Base-by-base conservation (phyloP, 2,329 filamentous ascomycete genomes). In the Falciphora oryzae region DNA sequence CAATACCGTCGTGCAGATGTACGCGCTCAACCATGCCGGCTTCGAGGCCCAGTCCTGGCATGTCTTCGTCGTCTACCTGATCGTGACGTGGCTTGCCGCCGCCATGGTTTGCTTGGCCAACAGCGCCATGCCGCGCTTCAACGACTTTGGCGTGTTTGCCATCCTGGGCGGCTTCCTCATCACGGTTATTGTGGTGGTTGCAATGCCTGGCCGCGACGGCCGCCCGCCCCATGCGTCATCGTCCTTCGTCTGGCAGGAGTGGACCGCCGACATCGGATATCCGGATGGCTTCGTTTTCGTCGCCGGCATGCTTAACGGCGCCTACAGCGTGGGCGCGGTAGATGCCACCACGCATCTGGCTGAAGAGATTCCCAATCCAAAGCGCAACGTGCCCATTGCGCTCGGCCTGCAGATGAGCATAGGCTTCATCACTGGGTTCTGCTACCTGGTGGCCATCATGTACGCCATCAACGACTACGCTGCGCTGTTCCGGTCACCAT, bases 261-360 rank as follows among this genome's bases (percentile, higher is more conserved):
- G 78, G 78, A 68, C 69, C 14, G 74, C 75, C 28, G 68, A 73
- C 44, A 75, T 78, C 59, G 78, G 78, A 22, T 80, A 79, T 59
- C 73, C 75, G 0, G 68, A 78, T 38, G 77, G 77, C 0, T 77
- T 80, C 64, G 77, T 79, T 2, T 80, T 80, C 61, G 70, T 76
- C 4, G 71, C 73, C 0, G 77, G 77, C 1, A 79, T 79, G 77
- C 73, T 78, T n/a, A 91, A 91, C 69, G 89, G 87, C 14, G 88
- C 88, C 3, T 91, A 85, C 71, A 83, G 85, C 59, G 84, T 91
- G 14, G 89, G 88, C 8, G 84, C 85, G 1, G 84, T 87, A 0
- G 89, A 91, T 70, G 84, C 85, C 61, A 83, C 86, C 1, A 84
- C 84, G 1, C 88, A 90, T 71, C 72, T 89, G 57, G 83, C 85